Conservation (phyloP, 768 basidiomycete species). For the Fomitopsis serialis region DNA sequence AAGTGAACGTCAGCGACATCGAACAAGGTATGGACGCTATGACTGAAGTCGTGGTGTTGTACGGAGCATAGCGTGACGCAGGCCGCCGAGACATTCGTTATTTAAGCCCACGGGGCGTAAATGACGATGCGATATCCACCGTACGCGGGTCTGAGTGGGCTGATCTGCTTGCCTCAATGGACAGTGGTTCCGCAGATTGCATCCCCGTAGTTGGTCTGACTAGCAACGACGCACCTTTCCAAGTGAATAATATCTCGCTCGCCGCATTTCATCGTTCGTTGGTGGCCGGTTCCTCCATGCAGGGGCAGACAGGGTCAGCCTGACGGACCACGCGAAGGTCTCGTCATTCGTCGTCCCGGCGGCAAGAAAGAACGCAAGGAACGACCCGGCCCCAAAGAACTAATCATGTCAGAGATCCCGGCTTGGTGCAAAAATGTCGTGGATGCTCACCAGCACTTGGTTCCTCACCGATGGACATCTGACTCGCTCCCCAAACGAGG, state of each 20-base stretch:
- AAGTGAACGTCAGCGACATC: not conserved
- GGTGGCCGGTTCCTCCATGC: not conserved
- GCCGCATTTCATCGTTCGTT: slow-evolving; percentile 4
- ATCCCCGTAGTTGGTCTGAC: not conserved
- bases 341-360: slow-evolving; percentile 1
- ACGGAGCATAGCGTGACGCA: no score
- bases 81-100: no score
- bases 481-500: slow-evolving; percentile 1
- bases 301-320: not conserved
- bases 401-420: not conserved
- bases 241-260: not conserved
- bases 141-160: no score
- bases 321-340: slow-evolving; percentile 1
- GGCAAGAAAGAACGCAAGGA: not conserved
- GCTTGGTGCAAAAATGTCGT: not conserved
- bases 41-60: no score
- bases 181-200: not conserved
- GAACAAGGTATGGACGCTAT: no score
- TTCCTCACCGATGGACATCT: not conserved
- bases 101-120: no score
- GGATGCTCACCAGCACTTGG: slow-evolving; percentile 2
- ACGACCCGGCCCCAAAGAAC: not conserved
- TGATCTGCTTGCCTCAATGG: not conserved
- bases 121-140: no score
- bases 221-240: not conserved